Percentiles rank a stretch among this genome's conserved stretches.
phyloP scores from a whole-genome alignment of 163 green algal species.

The Chloroidium sp. region DNA sequence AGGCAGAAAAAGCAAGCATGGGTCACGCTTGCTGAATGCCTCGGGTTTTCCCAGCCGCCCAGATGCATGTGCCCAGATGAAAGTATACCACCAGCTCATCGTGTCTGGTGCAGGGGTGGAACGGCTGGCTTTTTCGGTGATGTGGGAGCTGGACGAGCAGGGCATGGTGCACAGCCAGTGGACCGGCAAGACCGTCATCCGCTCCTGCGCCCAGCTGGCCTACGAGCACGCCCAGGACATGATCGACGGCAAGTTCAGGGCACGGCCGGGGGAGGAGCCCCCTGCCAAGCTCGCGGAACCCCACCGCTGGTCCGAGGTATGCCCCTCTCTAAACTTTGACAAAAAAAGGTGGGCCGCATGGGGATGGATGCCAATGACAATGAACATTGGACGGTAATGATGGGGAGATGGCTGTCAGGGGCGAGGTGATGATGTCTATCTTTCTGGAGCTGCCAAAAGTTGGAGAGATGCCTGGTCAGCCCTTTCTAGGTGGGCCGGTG shows the following conservation, averaged over 20 bases:
- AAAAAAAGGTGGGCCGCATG: background rate
- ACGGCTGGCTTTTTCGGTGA: constrained; percentile 50
- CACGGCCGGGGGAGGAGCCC: background rate
- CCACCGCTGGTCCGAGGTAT: constrained; percentile 36
- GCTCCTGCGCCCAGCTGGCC: constrained; percentile 60
- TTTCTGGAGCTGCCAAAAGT: too few relatives aligned
- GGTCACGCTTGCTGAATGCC: too few relatives aligned
- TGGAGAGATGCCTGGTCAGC: too few relatives aligned
- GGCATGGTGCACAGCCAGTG: constrained; percentile 38
- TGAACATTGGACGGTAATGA: too few relatives aligned
- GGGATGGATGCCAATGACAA: background rate
- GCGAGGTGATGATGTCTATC: too few relatives aligned
- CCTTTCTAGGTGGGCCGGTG: too few relatives aligned
- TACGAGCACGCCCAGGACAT: constrained; percentile 58
- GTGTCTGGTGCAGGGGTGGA: constrained; percentile 12
- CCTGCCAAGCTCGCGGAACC: constrained; percentile 26
- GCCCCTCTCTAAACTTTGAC: too few relatives aligned
- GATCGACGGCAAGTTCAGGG: constrained; percentile 6
- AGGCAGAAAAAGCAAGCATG: too few relatives aligned
- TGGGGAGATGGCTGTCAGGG: too few relatives aligned
- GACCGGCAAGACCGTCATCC: constrained; percentile 61
- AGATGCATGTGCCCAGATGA: too few relatives aligned
- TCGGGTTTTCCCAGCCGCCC: too few relatives aligned
- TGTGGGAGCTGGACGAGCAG: constrained; percentile 44
- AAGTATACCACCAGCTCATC: background rate